These are phyloP conservation scores for Sanguinoderma infundibulare DNA, from an alignment of 1,284 basidiomycete species.

Conservation along the genomic window DNA sequence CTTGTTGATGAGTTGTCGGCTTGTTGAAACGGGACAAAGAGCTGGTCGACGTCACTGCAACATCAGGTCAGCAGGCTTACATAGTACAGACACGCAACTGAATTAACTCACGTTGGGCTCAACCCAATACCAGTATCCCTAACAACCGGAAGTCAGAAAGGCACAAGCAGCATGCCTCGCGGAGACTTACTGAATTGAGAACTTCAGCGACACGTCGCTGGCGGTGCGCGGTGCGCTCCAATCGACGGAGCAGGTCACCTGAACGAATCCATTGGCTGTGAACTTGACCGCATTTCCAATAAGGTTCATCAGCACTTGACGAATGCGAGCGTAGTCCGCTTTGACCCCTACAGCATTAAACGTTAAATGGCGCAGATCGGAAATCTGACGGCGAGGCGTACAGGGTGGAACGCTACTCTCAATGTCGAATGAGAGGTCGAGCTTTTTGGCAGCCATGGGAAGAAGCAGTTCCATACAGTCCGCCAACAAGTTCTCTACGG, in stretches of 20 bases:
- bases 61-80: background rate
- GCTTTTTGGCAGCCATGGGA: slow-evolving; percentile 72
- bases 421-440: slow-evolving; percentile 74
- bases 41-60: slow-evolving; percentile 57
- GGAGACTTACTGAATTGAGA: slow-evolving; percentile 60
- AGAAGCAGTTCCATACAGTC: slow-evolving; percentile 76
- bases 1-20: slow-evolving; percentile 77
- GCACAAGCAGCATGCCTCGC: background rate
- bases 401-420: slow-evolving; percentile 65
- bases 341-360: slow-evolving; percentile 54
- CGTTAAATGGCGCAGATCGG: background rate
- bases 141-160: background rate
- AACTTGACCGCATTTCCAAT: slow-evolving; percentile 80
- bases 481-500: slow-evolving; percentile 72
- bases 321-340: slow-evolving; percentile 72
- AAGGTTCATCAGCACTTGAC: slow-evolving; percentile 77
- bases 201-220: slow-evolving; percentile 61
- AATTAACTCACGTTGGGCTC: slow-evolving; percentile 43
- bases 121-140: slow-evolving; percentile 75
- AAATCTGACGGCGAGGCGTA: slow-evolving; percentile 33
- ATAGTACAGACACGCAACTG: background rate
- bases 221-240: slow-evolving; percentile 34
- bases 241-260: slow-evolving; percentile 62
- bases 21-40: slow-evolving; percentile 76
- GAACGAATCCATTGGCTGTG: slow-evolving; percentile 62